phyloP scores from a whole-genome alignment of 2,329 filamentous ascomycete species.

The Pseudocercospora cruenta region DNA sequence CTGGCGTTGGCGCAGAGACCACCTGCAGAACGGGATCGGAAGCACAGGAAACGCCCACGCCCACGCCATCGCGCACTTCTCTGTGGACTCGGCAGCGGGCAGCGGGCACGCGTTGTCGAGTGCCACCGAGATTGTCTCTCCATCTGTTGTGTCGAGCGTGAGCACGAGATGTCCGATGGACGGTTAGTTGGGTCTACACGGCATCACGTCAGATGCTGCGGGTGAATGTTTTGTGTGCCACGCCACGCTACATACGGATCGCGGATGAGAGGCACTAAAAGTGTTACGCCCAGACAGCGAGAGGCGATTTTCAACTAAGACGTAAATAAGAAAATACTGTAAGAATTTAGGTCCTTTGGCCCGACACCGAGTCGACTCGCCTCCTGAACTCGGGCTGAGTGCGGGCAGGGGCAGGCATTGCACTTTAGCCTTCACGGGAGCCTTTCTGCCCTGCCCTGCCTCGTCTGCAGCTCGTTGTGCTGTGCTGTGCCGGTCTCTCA shows the following conservation, averaged over 20 bases:
- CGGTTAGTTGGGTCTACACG: neutral
- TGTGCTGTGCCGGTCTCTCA: constrained; percentile 7
- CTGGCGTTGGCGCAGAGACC: constrained; percentile 24
- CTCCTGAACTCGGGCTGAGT: constrained; percentile 5
- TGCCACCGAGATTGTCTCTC: constrained; percentile 3
- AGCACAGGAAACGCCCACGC: neutral
- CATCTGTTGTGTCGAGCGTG: neutral
- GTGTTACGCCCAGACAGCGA: constrained; percentile 5
- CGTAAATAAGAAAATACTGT: no score
- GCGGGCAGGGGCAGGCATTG: constrained; percentile 11
- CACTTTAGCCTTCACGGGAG: neutral
- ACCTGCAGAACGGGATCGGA: constrained; percentile 14
- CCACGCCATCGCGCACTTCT: constrained; percentile 2
- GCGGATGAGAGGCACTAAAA: constrained; percentile 2
- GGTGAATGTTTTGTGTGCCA: neutral
- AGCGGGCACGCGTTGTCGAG: constrained; percentile 14
- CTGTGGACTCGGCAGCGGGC: neutral
- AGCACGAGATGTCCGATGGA: neutral
- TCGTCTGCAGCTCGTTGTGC: neutral
- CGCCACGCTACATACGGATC: neutral
- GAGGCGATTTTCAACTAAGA: neutral
- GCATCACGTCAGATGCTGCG: neutral
- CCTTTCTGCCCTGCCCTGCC: constrained; percentile 1
- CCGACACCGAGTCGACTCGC: neutral
- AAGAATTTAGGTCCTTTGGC: neutral